These are phyloP conservation scores for Viridothelium virens DNA, from an alignment of 495 filamentous ascomycete species.

Conservation along the genomic window DNA sequence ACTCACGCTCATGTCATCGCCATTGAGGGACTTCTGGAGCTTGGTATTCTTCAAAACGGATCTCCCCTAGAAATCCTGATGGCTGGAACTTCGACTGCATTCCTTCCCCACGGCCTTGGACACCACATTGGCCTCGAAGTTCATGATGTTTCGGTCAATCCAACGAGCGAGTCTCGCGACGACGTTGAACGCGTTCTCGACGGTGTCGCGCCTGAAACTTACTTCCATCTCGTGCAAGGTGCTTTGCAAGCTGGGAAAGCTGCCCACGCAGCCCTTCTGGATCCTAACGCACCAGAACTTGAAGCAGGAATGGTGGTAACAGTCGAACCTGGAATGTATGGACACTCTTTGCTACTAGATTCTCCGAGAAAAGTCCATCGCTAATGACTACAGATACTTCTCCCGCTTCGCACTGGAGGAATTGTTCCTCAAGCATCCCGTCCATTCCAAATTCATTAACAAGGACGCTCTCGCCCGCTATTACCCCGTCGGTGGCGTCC, in stretches of 20 bases:
- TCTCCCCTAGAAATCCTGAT: conserved; percentile 54
- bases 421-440: conserved; percentile 53
- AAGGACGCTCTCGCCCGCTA: conserved; percentile 60
- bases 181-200: background rate
- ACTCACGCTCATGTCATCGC: conserved; percentile 64
- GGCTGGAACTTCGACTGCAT: conserved; percentile 63
- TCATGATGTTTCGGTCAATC: conserved; percentile 63
- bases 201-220: background rate
- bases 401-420: conserved; percentile 53
- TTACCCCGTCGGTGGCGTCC: conserved; percentile 72
- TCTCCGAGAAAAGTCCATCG: background rate
- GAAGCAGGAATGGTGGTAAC: conserved; percentile 72
- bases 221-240: conserved; percentile 13
- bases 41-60: conserved; percentile 59
- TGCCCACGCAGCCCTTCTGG: background rate
- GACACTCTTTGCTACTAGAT: conserved; percentile 7
- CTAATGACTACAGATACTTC: conserved; percentile 47
- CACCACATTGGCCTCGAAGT: conserved; percentile 88
- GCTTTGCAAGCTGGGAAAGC: conserved; percentile 1
- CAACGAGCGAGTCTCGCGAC: conserved; percentile 12
- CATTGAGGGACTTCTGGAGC: conserved; percentile 55
- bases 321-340: conserved; percentile 74
- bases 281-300: conserved; percentile 30
- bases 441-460: conserved; percentile 65
- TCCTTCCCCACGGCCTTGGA: conserved; percentile 86